Evolutionary conservation across 805 yeast genomes (phyloP), one percentile per base, ranked within the genome.

Genomic region (Pichia pseudocactophila): DNA sequence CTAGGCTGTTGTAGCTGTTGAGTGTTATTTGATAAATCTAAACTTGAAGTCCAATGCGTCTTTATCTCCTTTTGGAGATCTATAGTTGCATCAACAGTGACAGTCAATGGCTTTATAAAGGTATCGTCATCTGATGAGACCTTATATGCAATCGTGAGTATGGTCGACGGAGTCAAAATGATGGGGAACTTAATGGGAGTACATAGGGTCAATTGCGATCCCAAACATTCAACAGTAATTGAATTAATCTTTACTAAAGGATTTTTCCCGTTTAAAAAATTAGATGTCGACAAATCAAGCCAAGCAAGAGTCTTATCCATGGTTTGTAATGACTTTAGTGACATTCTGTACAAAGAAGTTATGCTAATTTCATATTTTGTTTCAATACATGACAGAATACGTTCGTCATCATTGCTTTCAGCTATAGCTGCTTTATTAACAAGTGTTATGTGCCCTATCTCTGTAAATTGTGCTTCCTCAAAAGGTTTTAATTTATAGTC

Each of bases 1-100:
- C 33, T 11, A 42, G 36, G 30, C 40, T 37, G 20, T 36, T 28
- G 41, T 41, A 11, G 27, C 22, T 33, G 15, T 16, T 43, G 11
- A 30, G 50, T 28, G 40, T 38, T 19, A 25, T n/a, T 34, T 11
- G 46, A 30, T 12, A 59, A 54, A 43, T 59, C 69, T 9, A 67
- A 58, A 26, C 57, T 57, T 3, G 71, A 65, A 6, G 57, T 54
- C 71, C 71, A 67, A 30, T 53, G 55, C 2, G 70, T 65, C 5
- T 45, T 45, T 12, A 63, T 49, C 7, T 50, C 34, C 17, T 49
- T 45, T 4, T 50, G 41, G 5, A 43, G 41, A 34, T 53, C 51
- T 8, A 59, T 41, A 2, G 40, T 45, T 9, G 60, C 50, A 15
- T 43, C 39, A 3, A 58, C 54, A 1, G 47, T 45, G 7, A 58